phyloP scores from a whole-genome alignment of 1,139 yeast species.

The Candida tunisiensis region DNA sequence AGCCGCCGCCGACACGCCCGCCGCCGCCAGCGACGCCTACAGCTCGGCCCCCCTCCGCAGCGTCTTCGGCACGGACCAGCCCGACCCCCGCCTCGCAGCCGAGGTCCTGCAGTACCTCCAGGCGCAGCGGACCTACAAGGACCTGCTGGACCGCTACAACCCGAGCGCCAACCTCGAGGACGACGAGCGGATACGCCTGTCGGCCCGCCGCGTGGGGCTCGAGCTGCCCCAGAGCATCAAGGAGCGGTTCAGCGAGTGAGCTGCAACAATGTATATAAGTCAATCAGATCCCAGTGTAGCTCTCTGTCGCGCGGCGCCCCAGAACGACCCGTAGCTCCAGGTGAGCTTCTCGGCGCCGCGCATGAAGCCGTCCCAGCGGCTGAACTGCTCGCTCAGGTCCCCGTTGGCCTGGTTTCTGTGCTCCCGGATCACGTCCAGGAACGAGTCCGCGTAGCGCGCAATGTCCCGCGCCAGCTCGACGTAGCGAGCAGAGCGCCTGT shows the following conservation, averaged over 20 bases:
- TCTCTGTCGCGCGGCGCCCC: conserved; percentile 40
- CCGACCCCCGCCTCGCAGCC: conserved; percentile 19
- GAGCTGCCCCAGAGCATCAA: conserved; percentile 1
- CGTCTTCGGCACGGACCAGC: background rate
- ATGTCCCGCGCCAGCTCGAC: conserved; percentile 7
- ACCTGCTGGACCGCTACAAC: conserved; percentile 69
- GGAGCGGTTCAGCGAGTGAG: background rate
- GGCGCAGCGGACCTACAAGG: conserved; percentile 65
- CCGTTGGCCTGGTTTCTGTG: conserved; percentile 42
- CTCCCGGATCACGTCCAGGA: conserved; percentile 48
- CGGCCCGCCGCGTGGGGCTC: conserved; percentile 80
- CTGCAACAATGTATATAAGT: background rate
- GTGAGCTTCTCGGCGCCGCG: conserved; percentile 80
- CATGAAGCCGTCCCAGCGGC: conserved; percentile 64
- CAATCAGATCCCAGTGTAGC: no score
- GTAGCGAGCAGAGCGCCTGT: conserved; percentile 6
- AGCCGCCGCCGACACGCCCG: no score
- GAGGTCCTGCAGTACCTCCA: conserved; percentile 40
- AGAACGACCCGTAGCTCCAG: conserved; percentile 80
- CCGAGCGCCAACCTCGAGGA: conserved; percentile 70
- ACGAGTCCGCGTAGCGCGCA: conserved; percentile 49
- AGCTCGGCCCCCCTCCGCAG: no score
- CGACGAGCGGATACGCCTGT: conserved; percentile 55
- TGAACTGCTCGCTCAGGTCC: conserved; percentile 90
- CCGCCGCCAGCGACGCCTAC: no score